A percentile compares a stretch with the other conserved stretches of the same genome.
These are phyloP conservation scores for Ceratocystiopsis brevicomis DNA, from an alignment of 2,329 filamentous ascomycete species.

Conservation along the genomic window DNA sequence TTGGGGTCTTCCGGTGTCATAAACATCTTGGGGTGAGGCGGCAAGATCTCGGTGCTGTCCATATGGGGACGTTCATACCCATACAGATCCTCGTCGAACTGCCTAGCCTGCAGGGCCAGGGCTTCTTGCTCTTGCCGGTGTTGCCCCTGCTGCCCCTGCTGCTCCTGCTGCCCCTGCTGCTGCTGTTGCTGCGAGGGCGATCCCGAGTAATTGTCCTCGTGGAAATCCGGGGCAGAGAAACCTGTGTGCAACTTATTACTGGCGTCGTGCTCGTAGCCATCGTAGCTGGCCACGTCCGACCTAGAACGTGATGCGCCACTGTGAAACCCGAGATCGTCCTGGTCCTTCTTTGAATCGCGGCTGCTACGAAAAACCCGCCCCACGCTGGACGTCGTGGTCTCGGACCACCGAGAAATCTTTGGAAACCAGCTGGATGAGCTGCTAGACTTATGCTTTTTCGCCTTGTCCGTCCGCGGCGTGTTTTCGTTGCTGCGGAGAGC, in stretches of 20 bases:
- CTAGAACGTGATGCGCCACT: conserved; percentile 49
- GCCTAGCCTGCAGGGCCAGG: neutral
- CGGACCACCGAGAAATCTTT: conserved; percentile 93
- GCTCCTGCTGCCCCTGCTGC: neutral
- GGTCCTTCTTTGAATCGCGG: conserved; percentile 42
- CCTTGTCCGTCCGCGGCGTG: conserved; percentile 56
- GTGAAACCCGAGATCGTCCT: conserved; percentile 21
- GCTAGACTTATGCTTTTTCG: conserved; percentile 75
- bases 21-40: conserved; percentile 32
- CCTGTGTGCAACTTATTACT: conserved; percentile 42
- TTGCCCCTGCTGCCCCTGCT: conserved; percentile 1
- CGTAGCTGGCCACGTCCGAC: conserved; percentile 52
- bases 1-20: conserved; percentile 51
- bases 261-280: conserved; percentile 39
- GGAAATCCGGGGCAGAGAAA: conserved; percentile 33
- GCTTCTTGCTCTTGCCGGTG: neutral
- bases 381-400: conserved; percentile 80
- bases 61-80: neutral
- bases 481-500: conserved; percentile 49
- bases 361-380: conserved; percentile 59
- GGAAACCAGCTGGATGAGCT: conserved; percentile 64
- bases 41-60: conserved; percentile 3
- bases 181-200: conserved; percentile 6
- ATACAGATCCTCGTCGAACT: conserved; percentile 1
- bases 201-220: conserved; percentile 11